phyloP scores from a whole-genome alignment of 768 basidiomycete genomes.

The Polyporus arcularius region DNA sequence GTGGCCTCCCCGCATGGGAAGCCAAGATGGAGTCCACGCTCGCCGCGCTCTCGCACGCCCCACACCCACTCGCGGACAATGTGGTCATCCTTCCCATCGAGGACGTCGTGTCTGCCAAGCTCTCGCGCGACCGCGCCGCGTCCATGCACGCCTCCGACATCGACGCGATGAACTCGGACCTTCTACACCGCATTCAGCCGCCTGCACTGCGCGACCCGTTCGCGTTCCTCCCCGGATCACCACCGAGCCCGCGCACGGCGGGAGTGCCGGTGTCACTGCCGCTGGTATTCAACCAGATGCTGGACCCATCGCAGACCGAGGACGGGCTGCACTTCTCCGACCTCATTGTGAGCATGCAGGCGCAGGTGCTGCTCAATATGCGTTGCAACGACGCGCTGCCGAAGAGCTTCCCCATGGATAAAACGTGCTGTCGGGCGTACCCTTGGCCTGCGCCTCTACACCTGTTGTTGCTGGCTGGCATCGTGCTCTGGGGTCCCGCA shows the following conservation, averaged over 20 bases:
- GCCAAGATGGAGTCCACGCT: constrained; percentile 70
- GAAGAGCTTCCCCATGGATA: constrained; percentile 48
- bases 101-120: constrained; percentile 63
- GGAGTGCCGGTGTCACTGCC: constrained; percentile 57
- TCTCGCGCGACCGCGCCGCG: constrained; percentile 60
- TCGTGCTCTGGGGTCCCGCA: constrained; percentile 55
- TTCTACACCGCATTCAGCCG: constrained; percentile 63
- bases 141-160: constrained; percentile 80
- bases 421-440: constrained; percentile 83
- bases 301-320: constrained; percentile 70
- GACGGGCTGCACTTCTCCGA: constrained; percentile 86
- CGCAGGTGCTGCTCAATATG: constrained; percentile 76
- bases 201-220: constrained; percentile 30
- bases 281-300: constrained; percentile 78
- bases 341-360: constrained; percentile 63
- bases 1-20: constrained; percentile 80
- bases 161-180: constrained; percentile 89
- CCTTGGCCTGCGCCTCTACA: constrained; percentile 64
- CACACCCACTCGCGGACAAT: constrained; percentile 58
- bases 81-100: constrained; percentile 81
- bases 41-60: constrained; percentile 41
- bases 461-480: constrained; percentile 46
- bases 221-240: constrained; percentile 25
- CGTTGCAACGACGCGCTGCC: constrained; percentile 88
- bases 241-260: constrained; percentile 16